These are phyloP conservation scores for Moesziomyces sp. DNA, from an alignment of 1,284 basidiomycete genomes.

Conservation along the genomic window DNA sequence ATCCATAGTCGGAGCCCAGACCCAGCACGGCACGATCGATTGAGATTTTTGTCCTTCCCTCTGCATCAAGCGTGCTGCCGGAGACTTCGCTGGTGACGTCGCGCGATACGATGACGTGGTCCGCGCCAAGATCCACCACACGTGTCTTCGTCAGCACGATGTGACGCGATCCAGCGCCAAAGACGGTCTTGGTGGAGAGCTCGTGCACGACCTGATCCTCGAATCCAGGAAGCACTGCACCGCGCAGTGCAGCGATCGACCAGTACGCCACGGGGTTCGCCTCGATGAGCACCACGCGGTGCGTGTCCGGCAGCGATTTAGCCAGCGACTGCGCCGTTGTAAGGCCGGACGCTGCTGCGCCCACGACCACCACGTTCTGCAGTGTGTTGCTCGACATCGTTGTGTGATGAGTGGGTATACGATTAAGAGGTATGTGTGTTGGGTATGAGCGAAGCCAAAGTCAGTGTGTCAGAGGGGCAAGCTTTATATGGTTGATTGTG, in stretches of 20 bases:
- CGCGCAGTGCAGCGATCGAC: conserved; percentile 68
- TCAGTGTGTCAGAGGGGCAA: no score
- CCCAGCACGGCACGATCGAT: conserved; percentile 38
- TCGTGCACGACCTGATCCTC: conserved; percentile 35
- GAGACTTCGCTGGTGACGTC: conserved; percentile 10
- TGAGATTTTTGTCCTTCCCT: conserved; percentile 8
- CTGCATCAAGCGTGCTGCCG: background rate
- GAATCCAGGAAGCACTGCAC: conserved; percentile 68
- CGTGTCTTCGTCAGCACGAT: conserved; percentile 19
- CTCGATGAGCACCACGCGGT: conserved; percentile 70
- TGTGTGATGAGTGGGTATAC: background rate
- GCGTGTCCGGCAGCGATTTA: conserved; percentile 63
- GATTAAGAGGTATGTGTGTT: background rate
- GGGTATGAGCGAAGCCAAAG: no score
- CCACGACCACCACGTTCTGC: conserved; percentile 52
- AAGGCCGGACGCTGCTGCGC: conserved; percentile 44
- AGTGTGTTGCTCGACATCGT: conserved; percentile 1
- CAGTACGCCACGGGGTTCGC: conserved; percentile 67
- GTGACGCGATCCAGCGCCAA: conserved; percentile 24
- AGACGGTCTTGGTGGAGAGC: conserved; percentile 16
- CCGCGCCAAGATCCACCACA: conserved; percentile 16
- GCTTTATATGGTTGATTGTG: no score
- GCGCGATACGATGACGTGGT: conserved; percentile 24
- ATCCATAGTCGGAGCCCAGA: conserved; percentile 34
- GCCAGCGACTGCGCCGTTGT: conserved; percentile 62